A percentile compares a stretch with the other conserved stretches of the same genome.
phyloP scores from a whole-genome alignment of 2,329 filamentous ascomycete genomes.

The Colletotrichum zoysiae region DNA sequence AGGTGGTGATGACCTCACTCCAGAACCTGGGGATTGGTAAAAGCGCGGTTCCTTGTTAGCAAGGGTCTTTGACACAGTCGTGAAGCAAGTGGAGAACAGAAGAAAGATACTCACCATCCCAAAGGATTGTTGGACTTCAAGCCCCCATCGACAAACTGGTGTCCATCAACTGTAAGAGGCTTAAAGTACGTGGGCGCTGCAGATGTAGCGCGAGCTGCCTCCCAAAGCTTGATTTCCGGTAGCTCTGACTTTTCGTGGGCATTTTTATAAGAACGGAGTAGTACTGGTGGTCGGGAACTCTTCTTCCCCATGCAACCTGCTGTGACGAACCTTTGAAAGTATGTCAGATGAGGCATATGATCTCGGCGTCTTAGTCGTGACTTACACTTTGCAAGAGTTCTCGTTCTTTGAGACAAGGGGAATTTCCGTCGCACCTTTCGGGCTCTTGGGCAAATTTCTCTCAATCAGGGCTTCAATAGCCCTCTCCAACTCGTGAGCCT shows the following conservation, averaged over 20 bases:
- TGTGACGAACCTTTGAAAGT: neutral
- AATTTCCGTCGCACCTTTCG: too few relatives aligned
- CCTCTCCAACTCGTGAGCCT: too few relatives aligned
- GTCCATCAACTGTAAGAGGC: neutral
- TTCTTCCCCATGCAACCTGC: too few relatives aligned
- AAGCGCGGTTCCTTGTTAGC: too few relatives aligned
- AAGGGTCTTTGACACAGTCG: neutral
- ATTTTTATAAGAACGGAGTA: neutral
- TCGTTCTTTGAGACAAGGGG: too few relatives aligned
- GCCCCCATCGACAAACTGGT: neutral
- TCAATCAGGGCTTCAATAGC: too few relatives aligned
- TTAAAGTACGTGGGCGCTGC: neutral
- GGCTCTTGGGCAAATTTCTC: too few relatives aligned
- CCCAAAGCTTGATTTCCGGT: neutral
- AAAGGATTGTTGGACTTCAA: neutral
- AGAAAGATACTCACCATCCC: neutral
- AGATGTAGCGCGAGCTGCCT: neutral
- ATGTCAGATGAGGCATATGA: neutral
- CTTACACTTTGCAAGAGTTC: neutral
- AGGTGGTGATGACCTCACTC: neutral
- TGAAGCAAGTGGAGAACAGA: neutral
- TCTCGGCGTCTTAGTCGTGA: neutral
- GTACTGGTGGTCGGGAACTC: too few relatives aligned
- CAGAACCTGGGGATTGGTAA: too few relatives aligned
- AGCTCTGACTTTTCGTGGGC: neutral